These are phyloP conservation scores for Pochonia chlamydosporia DNA, from an alignment of 2,329 filamentous ascomycete genomes.

Conservation along the genomic window DNA sequence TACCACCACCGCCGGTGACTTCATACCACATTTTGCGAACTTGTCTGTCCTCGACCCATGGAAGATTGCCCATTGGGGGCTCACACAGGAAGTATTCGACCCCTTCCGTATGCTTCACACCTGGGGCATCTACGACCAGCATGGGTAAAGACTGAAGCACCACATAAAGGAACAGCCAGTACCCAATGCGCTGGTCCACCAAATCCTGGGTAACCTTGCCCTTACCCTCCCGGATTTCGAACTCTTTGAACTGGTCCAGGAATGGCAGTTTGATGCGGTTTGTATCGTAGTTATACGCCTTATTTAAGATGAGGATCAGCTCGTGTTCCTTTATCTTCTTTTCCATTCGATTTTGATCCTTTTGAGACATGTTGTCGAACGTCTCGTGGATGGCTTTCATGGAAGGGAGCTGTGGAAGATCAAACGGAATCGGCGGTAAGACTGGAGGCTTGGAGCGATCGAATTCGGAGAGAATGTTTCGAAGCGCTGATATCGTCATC, in stretches of 20 bases:
- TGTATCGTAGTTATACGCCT: constrained; percentile 74
- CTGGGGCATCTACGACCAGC: constrained; percentile 70
- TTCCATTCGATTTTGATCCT: constrained; percentile 69
- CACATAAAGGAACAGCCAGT: constrained; percentile 78
- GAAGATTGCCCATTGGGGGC: constrained; percentile 63
- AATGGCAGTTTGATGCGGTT: constrained; percentile 55
- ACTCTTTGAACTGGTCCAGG: constrained; percentile 62
- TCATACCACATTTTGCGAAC: constrained; percentile 69
- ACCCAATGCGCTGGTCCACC: constrained; percentile 64
- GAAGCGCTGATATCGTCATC: constrained; percentile 62
- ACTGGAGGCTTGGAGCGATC: constrained; percentile 87
- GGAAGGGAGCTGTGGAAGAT: constrained; percentile 71
- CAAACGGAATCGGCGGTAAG: constrained; percentile 84
- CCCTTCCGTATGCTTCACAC: constrained; percentile 60
- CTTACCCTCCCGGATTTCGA: constrained; percentile 63
- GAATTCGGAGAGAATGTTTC: constrained; percentile 78
- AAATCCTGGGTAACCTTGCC: constrained; percentile 62
- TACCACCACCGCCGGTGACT: constrained; percentile 56
- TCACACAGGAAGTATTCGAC: constrained; percentile 81
- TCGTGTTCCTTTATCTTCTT: constrained; percentile 74
- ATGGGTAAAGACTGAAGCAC: constrained; percentile 73
- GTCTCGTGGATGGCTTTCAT: constrained; percentile 61
- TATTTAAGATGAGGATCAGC: constrained; percentile 68
- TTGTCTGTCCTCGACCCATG: constrained; percentile 64
- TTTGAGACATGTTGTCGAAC: constrained; percentile 58